Base-by-base conservation (phyloP, 1,139 yeast genomes). In the Nadsonia starkeyi-henricii region DNA sequence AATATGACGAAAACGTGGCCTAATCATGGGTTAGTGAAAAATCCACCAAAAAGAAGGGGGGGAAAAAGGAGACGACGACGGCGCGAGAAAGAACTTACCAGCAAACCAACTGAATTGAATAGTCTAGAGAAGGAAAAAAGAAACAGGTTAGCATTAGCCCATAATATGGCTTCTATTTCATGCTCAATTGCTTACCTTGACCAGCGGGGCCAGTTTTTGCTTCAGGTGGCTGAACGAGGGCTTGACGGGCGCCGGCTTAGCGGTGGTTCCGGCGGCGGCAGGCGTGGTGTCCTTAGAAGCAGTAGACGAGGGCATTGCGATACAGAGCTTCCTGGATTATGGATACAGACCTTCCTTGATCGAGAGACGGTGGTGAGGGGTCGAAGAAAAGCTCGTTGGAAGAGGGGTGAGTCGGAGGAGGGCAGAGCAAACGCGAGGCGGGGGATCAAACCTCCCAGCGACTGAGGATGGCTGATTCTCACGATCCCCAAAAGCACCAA, bases 1-100 rank as follows among this genome's bases (percentile, higher is more conserved):
- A 75, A 20, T 28, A 88, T 68, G 2, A 89, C 84, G 45, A 75
- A 58, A 4, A 78, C 70, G 62, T 91, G 96, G 52, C 96, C 63
- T 48, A 41, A 21, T 39, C 41, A 44, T 45, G 47, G 21, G 20
- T 30, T 23, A 20, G 43, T 20, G n/a, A n/a, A n/a, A n/a, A n/a
- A n/a, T n/a, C n/a, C n/a, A 17, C 12, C 13, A 36, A 43, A 9
- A 44, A 18, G 9, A n/a, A 2, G 39, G n/a, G 2, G 15, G 12
- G 20, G 42, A 8, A 23, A 21, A 7, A 46, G 20, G n/a, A 43
- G n/a, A 12, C 36, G 18, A 41, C 19, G n/a, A 26, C 41, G 15
- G 42, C 26, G 43, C 33, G 18, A 20, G 18, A 23, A 4, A 7
- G 9, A 39, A 30, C 47, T 26, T 42, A 47, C 54, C 59, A 15